These are phyloP conservation scores for Podaxis pistillaris DNA, from an alignment of 768 basidiomycete species.

Conservation along the genomic window DNA sequence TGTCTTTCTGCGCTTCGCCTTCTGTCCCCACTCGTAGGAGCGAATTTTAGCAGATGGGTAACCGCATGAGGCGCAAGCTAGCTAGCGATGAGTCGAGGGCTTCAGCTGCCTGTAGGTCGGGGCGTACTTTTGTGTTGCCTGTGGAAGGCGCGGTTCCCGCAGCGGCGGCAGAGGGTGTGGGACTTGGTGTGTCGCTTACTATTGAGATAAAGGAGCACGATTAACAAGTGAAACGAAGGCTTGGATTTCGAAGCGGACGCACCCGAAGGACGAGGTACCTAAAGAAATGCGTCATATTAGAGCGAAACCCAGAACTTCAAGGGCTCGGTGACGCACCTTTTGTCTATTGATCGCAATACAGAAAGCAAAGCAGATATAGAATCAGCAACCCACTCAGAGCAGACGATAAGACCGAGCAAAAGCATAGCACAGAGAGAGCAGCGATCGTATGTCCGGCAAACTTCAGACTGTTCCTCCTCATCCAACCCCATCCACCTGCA, in stretches of 20 bases:
- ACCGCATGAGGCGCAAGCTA: constrained; percentile 94
- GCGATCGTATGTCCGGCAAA: neutral
- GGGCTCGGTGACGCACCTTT: constrained; percentile 61
- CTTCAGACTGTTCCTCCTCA: neutral
- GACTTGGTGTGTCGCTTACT: constrained; percentile 98
- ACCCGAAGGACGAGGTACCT: constrained; percentile 98
- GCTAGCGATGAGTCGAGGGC: neutral
- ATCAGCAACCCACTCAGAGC: neutral
- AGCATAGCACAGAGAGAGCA: neutral
- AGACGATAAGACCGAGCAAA: neutral
- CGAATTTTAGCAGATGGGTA: constrained; percentile 95
- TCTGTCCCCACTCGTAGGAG: constrained; percentile 97
- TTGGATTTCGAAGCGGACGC: constrained; percentile 33
- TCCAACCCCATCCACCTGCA: constrained; percentile 13
- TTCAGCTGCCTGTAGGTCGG: too few species aligned
- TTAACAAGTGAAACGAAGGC: neutral
- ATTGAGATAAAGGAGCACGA: constrained; percentile 15
- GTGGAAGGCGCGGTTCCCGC: constrained; percentile 95
- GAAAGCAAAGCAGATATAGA: constrained; percentile 12
- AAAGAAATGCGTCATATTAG: constrained; percentile 15
- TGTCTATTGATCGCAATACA: constrained; percentile 47
- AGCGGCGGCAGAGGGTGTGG: constrained; percentile 96
- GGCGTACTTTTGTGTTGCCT: constrained; percentile 94
- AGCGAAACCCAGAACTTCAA: neutral
- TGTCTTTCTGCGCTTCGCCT: constrained; percentile 99